Evolutionary conservation across 345 rosid species (phyloP).

Genomic region (Salix suchowensis): DNA sequence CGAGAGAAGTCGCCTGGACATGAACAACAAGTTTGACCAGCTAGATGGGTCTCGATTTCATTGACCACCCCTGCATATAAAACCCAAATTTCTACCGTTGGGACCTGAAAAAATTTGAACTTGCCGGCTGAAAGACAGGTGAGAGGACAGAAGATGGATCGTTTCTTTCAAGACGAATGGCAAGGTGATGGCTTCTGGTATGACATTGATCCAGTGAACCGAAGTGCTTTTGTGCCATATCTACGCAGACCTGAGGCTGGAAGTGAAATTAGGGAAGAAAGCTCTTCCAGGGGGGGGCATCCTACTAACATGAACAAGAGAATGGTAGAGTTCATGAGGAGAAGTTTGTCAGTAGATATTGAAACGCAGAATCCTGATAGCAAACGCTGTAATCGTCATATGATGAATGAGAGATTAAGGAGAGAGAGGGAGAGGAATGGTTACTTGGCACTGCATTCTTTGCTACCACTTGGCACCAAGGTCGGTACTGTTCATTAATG

Average conservation of each 20-base stretch:
- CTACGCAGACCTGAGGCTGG: conserved; percentile 1
- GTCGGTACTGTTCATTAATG: conserved; percentile 21
- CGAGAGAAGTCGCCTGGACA: background rate
- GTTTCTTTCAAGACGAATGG: conserved; percentile 17
- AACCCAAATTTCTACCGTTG: background rate
- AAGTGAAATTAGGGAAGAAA: background rate
- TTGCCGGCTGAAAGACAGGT: background rate
- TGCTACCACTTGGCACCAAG: conserved; percentile 59
- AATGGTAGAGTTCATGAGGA: conserved; percentile 42
- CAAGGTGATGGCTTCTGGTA: conserved; percentile 27
- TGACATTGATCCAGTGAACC: conserved; percentile 13
- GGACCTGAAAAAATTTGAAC: conserved; percentile 8
- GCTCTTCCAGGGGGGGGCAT: background rate
- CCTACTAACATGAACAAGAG: conserved; percentile 45
- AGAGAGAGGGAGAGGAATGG: conserved; percentile 57
- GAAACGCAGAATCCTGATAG: conserved; percentile 24
- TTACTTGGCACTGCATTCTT: conserved; percentile 49
- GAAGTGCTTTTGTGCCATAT: conserved; percentile 47
- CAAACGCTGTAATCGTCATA: conserved; percentile 40
- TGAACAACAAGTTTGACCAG: conserved; percentile 19
- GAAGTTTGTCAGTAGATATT: conserved; percentile 21
- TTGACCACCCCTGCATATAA: background rate
- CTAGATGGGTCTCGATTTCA: background rate
- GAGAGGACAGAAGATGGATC: conserved; percentile 17
- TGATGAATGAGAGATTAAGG: conserved; percentile 66